phyloP scores from a whole-genome alignment of 257 asterid species.

The Cynanchum wilfordii region DNA sequence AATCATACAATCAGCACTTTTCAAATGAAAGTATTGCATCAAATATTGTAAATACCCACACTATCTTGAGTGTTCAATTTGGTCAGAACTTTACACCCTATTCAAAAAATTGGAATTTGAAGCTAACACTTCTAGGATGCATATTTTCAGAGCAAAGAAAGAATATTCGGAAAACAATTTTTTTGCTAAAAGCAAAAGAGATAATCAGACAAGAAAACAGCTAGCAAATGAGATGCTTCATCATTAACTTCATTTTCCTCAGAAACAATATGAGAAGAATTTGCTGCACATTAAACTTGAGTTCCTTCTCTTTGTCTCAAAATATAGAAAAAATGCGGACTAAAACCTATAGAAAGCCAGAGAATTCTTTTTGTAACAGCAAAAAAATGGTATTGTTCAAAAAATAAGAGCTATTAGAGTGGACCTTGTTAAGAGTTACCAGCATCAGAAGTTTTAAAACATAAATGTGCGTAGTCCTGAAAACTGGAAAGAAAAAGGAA shows the following conservation, averaged over 20 bases:
- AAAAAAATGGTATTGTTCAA: background rate
- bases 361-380: background rate
- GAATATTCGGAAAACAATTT: background rate
- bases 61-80: background rate
- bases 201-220: background rate
- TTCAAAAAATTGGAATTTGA: background rate
- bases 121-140: background rate
- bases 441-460: background rate
- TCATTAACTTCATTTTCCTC: background rate
- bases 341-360: background rate
- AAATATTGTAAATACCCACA: background rate
- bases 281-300: background rate
- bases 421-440: background rate
- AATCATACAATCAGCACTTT: slow-evolving; percentile 12
- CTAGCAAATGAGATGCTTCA: background rate
- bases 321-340: background rate
- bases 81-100: background rate
- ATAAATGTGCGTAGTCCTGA: background rate
- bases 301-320: background rate
- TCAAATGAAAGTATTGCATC: slow-evolving; percentile 2
- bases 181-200: background rate
- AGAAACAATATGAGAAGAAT: background rate
- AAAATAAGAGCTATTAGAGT: background rate
- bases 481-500: background rate
- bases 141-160: background rate